Evolutionary conservation across 1,284 basidiomycete genomes (phyloP).

Genomic region (Trichosporon asahii): DNA sequence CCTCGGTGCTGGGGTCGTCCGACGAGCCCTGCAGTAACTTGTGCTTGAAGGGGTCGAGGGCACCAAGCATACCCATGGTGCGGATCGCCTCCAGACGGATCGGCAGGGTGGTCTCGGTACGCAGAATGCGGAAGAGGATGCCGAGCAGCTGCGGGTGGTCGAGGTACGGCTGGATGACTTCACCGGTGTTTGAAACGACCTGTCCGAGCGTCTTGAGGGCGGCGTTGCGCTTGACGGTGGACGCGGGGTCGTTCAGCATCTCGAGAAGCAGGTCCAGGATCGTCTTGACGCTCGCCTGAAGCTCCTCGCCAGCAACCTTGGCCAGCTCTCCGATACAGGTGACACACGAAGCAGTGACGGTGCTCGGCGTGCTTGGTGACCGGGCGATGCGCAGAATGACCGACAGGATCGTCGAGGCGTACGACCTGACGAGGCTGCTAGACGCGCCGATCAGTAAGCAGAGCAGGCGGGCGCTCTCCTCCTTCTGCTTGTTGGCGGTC

Average conservation of each 20-base stretch:
- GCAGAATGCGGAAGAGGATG: conserved; percentile 78
- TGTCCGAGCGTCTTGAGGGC: conserved; percentile 92
- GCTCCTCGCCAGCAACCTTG: conserved; percentile 89
- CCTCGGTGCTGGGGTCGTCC: conserved; percentile 62
- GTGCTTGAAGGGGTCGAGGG: conserved; percentile 94
- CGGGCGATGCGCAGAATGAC: conserved; percentile 75
- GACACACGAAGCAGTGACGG: conserved; percentile 87
- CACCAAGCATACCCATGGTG: conserved; percentile 93
- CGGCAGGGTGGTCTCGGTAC: conserved; percentile 70
- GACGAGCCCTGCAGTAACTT: conserved; percentile 76
- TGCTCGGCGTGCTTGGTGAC: conserved; percentile 77
- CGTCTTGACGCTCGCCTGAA: conserved; percentile 73
- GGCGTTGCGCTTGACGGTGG: conserved; percentile 77
- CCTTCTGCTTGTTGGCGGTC: conserved; percentile 75
- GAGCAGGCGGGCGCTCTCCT: conserved; percentile 85
- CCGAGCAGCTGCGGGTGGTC: conserved; percentile 89
- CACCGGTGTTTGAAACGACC: conserved; percentile 91
- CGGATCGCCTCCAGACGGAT: conserved; percentile 87
- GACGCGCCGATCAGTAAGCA: conserved; percentile 86
- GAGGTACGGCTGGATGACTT: conserved; percentile 85
- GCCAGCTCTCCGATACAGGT: conserved; percentile 94
- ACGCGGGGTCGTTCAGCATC: conserved; percentile 79
- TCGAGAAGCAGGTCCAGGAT: conserved; percentile 88
- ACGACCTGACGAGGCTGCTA: conserved; percentile 90
- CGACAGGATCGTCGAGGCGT: conserved; percentile 91